phyloP scores from a whole-genome alignment of 306 rosid species.

The Quercus agrifolia region DNA sequence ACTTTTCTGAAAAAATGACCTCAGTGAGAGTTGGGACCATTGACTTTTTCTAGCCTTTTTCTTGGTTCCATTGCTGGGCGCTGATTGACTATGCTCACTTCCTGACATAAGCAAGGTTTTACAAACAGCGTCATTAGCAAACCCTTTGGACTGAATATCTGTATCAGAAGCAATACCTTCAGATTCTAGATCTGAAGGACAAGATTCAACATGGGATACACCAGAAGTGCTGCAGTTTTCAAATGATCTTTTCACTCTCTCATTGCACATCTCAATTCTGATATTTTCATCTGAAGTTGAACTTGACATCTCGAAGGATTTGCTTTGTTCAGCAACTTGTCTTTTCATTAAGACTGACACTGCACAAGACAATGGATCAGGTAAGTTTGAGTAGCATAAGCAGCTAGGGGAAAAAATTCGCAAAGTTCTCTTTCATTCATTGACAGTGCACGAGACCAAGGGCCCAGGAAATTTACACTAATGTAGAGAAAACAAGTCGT shows the following conservation, averaged over 20 bases:
- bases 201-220: slow-evolving; percentile 15
- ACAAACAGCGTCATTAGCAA: slow-evolving; percentile 25
- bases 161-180: slow-evolving; percentile 29
- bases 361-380: slow-evolving; percentile 33
- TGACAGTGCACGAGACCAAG: background rate
- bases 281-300: slow-evolving; percentile 13
- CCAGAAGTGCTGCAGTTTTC: slow-evolving; percentile 22
- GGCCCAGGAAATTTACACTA: slow-evolving; percentile 5
- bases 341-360: slow-evolving; percentile 73
- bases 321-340: slow-evolving; percentile 39
- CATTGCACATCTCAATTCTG: slow-evolving; percentile 24
- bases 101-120: slow-evolving; percentile 12
- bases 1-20: slow-evolving; percentile 67
- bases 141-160: slow-evolving; percentile 11
- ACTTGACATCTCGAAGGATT: slow-evolving; percentile 16
- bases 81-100: slow-evolving; percentile 23
- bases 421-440: background rate
- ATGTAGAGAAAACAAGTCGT: slow-evolving; percentile 1
- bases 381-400: background rate
- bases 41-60: slow-evolving; percentile 63
- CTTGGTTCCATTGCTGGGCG: slow-evolving; percentile 30
- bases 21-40: slow-evolving; percentile 65
- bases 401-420: background rate
- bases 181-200: slow-evolving; percentile 40
- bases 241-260: slow-evolving; percentile 29